phyloP scores from a whole-genome alignment of 768 basidiomycete species.

The Russula sp. region DNA sequence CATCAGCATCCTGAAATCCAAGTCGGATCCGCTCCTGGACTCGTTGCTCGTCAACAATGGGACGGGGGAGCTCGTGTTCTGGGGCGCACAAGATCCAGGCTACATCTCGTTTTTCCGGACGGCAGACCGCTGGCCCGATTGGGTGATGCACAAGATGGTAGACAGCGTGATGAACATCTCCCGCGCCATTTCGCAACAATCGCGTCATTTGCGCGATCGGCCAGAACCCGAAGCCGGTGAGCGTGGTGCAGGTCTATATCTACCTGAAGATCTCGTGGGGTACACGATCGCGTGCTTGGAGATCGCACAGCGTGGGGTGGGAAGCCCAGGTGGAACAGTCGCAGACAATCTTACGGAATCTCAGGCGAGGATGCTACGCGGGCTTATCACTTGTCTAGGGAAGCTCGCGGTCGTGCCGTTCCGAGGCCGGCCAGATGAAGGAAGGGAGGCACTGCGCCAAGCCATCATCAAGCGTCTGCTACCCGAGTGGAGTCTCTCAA shows the following conservation, averaged over 20 bases:
- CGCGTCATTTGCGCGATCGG: conserved; percentile 72
- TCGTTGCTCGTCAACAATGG: conserved; percentile 70
- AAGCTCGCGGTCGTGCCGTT: conserved; percentile 64
- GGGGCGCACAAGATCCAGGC: conserved; percentile 75
- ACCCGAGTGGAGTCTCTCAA: conserved; percentile 88
- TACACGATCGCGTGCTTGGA: conserved; percentile 85
- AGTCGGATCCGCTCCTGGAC: conserved; percentile 66
- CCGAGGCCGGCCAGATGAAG: conserved; percentile 64
- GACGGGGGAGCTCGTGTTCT: conserved; percentile 85
- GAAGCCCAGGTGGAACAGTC: conserved; percentile 43
- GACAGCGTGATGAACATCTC: conserved; percentile 78
- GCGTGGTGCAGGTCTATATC: conserved; percentile 78
- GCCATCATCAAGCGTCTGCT: conserved; percentile 85
- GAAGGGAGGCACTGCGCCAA: conserved; percentile 69
- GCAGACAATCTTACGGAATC: conserved; percentile 77
- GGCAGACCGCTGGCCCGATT: conserved; percentile 45
- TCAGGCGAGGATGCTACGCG: conserved; percentile 69
- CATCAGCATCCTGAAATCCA: conserved; percentile 81
- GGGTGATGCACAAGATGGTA: conserved; percentile 72
- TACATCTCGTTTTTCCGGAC: conserved; percentile 53
- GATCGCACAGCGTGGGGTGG: conserved; percentile 67
- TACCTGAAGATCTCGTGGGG: conserved; percentile 86
- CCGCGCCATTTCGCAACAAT: conserved; percentile 78
- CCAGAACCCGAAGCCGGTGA: conserved; percentile 66
- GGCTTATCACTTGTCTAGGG: conserved; percentile 63